phyloP scores from a whole-genome alignment of 176 grass and related monocot genomes.

The Neostapfia colusana region DNA sequence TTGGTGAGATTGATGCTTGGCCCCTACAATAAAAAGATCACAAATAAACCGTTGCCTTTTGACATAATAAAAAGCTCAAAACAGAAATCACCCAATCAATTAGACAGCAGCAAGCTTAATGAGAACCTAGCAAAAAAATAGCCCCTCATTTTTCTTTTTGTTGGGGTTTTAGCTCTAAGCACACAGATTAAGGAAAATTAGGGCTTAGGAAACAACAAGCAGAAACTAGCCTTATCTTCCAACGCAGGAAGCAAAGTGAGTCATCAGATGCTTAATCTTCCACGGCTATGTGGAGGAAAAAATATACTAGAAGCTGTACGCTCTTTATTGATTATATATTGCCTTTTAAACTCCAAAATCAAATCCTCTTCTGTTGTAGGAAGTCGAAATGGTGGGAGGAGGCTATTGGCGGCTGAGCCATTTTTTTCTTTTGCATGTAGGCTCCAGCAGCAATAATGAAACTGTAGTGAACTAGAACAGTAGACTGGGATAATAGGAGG shows the following conservation, averaged over 20 bases:
- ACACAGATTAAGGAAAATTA: background rate
- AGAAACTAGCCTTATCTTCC: background rate
- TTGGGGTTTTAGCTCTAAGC: background rate
- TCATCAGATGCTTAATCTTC: background rate
- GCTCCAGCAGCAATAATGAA: background rate
- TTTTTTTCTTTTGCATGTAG: background rate
- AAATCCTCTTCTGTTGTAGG: background rate
- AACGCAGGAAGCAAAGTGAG: background rate
- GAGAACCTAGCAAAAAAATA: background rate
- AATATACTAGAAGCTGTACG: background rate
- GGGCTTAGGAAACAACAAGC: background rate
- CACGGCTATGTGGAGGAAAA: background rate
- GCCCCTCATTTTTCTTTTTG: background rate
- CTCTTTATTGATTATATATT: background rate
- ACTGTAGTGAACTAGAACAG: no score
- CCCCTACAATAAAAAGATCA: conserved; percentile 34
- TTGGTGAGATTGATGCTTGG: conserved; percentile 89
- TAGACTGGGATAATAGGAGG: background rate
- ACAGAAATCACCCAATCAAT: background rate
- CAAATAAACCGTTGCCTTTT: background rate
- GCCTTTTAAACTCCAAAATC: background rate
- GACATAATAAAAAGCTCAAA: background rate
- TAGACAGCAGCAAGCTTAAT: background rate
- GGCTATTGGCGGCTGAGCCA: background rate
- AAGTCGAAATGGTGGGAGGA: background rate